Percentiles rank a stretch among this genome's conserved stretches.
Conservation (phyloP, 768 basidiomycete genomes). For the Tylopilus balloui region DNA sequence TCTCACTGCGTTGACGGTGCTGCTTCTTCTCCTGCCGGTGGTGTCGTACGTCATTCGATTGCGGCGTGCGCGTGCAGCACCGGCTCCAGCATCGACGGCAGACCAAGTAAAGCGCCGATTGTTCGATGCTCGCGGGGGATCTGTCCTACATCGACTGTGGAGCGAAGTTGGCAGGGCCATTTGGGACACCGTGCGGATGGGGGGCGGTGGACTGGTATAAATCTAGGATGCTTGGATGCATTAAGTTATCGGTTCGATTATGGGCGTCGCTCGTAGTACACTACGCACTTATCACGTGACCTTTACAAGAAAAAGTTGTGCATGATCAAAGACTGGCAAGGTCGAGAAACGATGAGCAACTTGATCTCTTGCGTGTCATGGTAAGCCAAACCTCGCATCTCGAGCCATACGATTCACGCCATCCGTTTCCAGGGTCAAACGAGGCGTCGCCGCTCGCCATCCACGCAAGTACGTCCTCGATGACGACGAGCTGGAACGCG, state of each 20-base stretch:
- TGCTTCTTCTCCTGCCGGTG: constrained; percentile 41
- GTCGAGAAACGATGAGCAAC: constrained; percentile 54
- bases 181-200: constrained; percentile 69
- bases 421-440: constrained; percentile 54
- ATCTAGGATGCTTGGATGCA: neutral
- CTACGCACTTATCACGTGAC: constrained; percentile 15
- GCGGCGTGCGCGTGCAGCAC: constrained; percentile 36
- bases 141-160: constrained; percentile 45
- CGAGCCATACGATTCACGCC: neutral
- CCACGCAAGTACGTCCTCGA: constrained; percentile 89
- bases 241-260: constrained; percentile 10
- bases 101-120: constrained; percentile 57
- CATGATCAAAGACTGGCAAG: too few relatives aligned
- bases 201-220: constrained; percentile 67
- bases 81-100: constrained; percentile 37
- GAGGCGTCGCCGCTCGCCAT: constrained; percentile 68
- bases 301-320: constrained; percentile 3
- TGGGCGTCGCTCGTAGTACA: neutral
- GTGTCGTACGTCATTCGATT: constrained; percentile 49
- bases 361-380: constrained; percentile 73
- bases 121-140: constrained; percentile 35
- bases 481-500: constrained; percentile 83
- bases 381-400: constrained; percentile 18
- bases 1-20: constrained; percentile 41
- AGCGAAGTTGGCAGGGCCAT: constrained; percentile 48